These are phyloP conservation scores for Rhodocollybia butyracea DNA, from an alignment of 768 basidiomycete species.

Conservation along the genomic window DNA sequence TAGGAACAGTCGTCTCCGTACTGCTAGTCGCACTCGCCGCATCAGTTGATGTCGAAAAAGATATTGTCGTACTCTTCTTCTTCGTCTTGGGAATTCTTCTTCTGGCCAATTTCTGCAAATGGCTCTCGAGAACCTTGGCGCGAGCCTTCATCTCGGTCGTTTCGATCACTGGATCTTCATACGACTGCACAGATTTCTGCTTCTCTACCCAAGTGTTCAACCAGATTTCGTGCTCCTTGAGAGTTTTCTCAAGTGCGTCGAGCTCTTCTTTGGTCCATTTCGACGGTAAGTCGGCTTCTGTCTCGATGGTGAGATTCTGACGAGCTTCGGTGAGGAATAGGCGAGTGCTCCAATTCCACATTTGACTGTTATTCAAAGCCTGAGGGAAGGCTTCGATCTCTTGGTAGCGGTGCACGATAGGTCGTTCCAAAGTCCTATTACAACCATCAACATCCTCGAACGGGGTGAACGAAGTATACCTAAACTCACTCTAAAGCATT, in stretches of 20 bases:
- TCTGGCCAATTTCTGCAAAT: conserved; percentile 63
- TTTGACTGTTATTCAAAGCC: conserved; percentile 77
- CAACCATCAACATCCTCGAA: background rate
- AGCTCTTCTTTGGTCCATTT: conserved; percentile 90
- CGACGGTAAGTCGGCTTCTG: conserved; percentile 55
- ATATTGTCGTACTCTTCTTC: conserved; percentile 43
- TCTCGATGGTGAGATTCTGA: conserved; percentile 67
- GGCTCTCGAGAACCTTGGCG: conserved; percentile 76
- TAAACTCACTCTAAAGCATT: conserved; percentile 78
- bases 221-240: conserved; percentile 85
- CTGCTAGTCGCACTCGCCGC: conserved; percentile 11
- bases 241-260: conserved; percentile 67
- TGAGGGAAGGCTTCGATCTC: conserved; percentile 86
- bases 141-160: conserved; percentile 83
- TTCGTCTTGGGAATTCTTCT: conserved; percentile 65
- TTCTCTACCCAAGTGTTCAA: conserved; percentile 75
- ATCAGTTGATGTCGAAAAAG: conserved; percentile 16
- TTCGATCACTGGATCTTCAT: conserved; percentile 84
- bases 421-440: conserved; percentile 70
- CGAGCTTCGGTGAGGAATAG: conserved; percentile 85
- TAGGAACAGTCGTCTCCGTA: conserved; percentile 15
- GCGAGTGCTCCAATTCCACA: conserved; percentile 84
- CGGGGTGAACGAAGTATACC: no score
- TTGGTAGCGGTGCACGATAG: conserved; percentile 82
- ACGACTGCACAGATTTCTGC: conserved; percentile 69